Conservation (phyloP, 169 alveolate genomes). For the Plasmodium berghei region DNA sequence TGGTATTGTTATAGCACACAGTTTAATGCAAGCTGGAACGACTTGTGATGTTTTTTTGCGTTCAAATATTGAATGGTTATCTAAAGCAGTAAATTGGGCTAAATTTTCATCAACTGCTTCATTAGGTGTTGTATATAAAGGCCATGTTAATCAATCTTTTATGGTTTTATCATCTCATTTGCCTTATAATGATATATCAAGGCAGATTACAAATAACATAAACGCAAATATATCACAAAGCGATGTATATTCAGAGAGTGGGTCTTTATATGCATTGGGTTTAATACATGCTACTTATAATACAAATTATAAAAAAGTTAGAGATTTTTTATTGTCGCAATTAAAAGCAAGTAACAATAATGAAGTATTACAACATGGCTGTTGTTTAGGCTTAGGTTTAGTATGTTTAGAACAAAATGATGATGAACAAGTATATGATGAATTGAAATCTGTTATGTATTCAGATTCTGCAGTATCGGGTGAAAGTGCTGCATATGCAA, state of each 20-base stretch:
- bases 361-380: constrained; percentile 95
- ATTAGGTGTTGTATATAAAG: constrained; percentile 97
- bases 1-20: constrained; percentile 94
- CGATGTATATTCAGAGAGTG: constrained; percentile 95
- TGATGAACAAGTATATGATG: constrained; percentile 89
- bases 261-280: constrained; percentile 97
- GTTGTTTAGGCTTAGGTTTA: constrained; percentile 97
- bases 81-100: constrained; percentile 96
- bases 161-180: constrained; percentile 64
- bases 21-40: constrained; percentile 95
- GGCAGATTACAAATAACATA: constrained; percentile 76
- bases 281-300: constrained; percentile 94
- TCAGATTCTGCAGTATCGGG: constrained; percentile 97
- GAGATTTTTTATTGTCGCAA: constrained; percentile 87
- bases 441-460: constrained; percentile 90
- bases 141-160: constrained; percentile 70
- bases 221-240: constrained; percentile 80
- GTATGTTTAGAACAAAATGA: constrained; percentile 92
- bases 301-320: constrained; percentile 82
- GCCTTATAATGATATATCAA: constrained; percentile 53
- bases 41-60: constrained; percentile 95
- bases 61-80: constrained; percentile 95
- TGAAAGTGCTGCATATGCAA: constrained; percentile 98
- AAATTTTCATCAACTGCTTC: constrained; percentile 98
- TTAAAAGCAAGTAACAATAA: constrained; percentile 81